phyloP scores from a whole-genome alignment of 768 basidiomycete species.

The Trametes villosa region DNA sequence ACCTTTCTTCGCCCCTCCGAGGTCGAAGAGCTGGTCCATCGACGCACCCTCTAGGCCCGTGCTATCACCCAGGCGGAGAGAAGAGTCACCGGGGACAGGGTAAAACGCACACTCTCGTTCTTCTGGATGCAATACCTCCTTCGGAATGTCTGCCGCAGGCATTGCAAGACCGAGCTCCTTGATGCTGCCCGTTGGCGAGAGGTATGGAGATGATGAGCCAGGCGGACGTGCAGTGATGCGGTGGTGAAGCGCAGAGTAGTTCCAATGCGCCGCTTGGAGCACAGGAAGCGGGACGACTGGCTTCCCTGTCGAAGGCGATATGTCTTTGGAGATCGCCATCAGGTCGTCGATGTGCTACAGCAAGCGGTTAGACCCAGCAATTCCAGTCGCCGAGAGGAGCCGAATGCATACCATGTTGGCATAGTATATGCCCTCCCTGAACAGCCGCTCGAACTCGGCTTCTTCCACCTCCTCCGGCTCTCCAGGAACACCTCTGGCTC shows the following conservation, averaged over 20 bases:
- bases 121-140: conserved; percentile 26
- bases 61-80: conserved; percentile 75
- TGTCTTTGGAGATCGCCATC: conserved; percentile 70
- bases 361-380: neutral
- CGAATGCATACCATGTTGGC: conserved; percentile 70
- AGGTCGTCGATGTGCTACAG: conserved; percentile 79
- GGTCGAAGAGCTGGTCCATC: conserved; percentile 73
- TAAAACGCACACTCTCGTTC: conserved; percentile 46
- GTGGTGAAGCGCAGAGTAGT: conserved; percentile 66
- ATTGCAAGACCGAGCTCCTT: conserved; percentile 73
- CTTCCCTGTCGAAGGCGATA: conserved; percentile 69
- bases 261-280: conserved; percentile 83
- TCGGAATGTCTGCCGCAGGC: conserved; percentile 54
- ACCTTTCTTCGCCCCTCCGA: conserved; percentile 19
- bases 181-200: conserved; percentile 40
- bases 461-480: conserved; percentile 61
- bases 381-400: neutral
- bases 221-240: conserved; percentile 51
- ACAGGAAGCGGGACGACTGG: conserved; percentile 70
- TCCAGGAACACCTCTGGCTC: conserved; percentile 41
- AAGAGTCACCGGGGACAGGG: conserved; percentile 70
- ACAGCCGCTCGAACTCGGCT: conserved; percentile 67
- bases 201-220: conserved; percentile 40
- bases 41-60: conserved; percentile 54
- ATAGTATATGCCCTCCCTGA: conserved; percentile 81